Conservation (phyloP, 495 filamentous ascomycete genomes). For the Penicillium herquei region DNA sequence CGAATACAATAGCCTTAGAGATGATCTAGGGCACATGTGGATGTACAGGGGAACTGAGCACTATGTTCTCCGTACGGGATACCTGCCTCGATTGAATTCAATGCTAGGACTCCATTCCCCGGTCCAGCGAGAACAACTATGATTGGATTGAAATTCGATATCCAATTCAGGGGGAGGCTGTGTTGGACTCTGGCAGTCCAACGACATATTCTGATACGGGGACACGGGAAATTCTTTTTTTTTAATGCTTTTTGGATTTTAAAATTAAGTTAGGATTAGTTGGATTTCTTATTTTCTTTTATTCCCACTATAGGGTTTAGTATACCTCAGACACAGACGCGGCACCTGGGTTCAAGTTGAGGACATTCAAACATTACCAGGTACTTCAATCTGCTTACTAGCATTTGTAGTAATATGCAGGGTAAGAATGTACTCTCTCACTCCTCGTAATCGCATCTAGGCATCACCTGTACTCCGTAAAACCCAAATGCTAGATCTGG, state of each 20-base stretch:
- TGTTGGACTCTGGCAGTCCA: constrained; percentile 13
- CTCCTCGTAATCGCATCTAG: neutral
- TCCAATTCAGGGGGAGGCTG: constrained; percentile 33
- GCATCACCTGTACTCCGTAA: neutral
- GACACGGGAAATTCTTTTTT: neutral
- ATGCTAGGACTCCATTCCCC: constrained; percentile 14
- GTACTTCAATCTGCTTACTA: too few species aligned
- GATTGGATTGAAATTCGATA: constrained; percentile 8
- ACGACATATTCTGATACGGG: constrained; percentile 1
- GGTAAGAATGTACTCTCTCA: neutral
- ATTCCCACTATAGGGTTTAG: neutral
- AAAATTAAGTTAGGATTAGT: neutral
- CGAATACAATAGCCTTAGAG: too few species aligned
- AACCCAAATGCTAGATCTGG: too few species aligned
- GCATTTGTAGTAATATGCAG: neutral
- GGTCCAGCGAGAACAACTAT: constrained; percentile 2
- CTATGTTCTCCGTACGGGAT: neutral
- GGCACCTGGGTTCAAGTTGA: too few species aligned
- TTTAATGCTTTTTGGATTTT: neutral
- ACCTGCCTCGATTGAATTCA: neutral
- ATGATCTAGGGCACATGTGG: too few species aligned
- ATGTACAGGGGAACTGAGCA: too few species aligned
- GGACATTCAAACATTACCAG: too few species aligned
- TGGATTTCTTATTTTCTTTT: neutral
- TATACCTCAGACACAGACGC: too few species aligned